Evolutionary conservation across 1,284 basidiomycete genomes (phyloP).

Genomic region (Puccinia triticina): DNA sequence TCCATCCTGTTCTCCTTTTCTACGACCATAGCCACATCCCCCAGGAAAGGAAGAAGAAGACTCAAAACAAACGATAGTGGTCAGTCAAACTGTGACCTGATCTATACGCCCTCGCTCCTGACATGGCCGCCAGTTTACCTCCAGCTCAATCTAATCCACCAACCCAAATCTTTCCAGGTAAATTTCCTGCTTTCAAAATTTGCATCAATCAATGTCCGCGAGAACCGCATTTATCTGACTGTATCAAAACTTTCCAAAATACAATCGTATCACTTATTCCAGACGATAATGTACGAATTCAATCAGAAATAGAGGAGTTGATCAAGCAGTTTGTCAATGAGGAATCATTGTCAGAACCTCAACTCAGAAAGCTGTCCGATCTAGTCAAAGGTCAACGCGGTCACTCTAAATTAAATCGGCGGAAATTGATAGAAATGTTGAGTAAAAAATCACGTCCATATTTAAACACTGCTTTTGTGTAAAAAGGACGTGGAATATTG

Average conservation of each 20-base stretch:
- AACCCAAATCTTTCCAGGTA: slow-evolving; percentile 10
- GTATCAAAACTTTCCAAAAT: not conserved
- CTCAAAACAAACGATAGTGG: slow-evolving; percentile 34
- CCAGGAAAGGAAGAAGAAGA: slow-evolving; percentile 42
- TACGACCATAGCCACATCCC: slow-evolving; percentile 19
- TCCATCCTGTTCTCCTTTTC: not conserved
- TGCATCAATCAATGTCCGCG: not conserved
- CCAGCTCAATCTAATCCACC: slow-evolving; percentile 35
- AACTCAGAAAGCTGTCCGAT: slow-evolving; percentile 37
- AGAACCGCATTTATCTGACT: not conserved
- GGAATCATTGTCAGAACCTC: slow-evolving; percentile 9
- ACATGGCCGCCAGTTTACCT: slow-evolving; percentile 22
- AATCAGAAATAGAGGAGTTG: slow-evolving; percentile 33
- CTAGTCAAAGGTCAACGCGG: slow-evolving; percentile 15
- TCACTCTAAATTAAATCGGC: slow-evolving; percentile 6
- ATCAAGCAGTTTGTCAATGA: slow-evolving; percentile 1
- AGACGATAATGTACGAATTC: slow-evolving; percentile 29
- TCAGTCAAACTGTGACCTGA: not conserved
- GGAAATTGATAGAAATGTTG: slow-evolving; percentile 42
- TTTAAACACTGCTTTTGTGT: not conserved
- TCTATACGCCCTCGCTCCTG: not conserved
- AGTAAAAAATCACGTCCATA: not conserved
- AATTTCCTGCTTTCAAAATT: not conserved
- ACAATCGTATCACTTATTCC: not conserved
- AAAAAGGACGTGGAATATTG: not conserved